A percentile compares a stretch with the other conserved stretches of the same genome.
phyloP scores from a whole-genome alignment of 371 early-diverging fungal species.

The Chytridiales sp. region DNA sequence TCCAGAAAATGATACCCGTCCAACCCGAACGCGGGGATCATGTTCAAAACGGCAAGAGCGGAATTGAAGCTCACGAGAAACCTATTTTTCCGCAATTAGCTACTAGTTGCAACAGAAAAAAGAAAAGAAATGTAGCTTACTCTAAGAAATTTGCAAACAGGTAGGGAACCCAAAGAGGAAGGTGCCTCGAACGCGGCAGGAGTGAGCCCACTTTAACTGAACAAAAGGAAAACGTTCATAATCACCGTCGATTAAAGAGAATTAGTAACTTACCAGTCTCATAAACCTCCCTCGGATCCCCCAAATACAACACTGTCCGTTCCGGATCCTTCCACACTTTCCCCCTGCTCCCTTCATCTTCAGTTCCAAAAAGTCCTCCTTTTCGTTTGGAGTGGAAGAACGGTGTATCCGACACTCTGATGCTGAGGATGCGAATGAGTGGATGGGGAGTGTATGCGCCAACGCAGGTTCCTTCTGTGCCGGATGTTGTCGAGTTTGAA shows the following conservation, averaged over 20 bases:
- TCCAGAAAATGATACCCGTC: conserved; percentile 73
- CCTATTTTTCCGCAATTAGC: conserved; percentile 32
- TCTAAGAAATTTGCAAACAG: conserved; percentile 54
- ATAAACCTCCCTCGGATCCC: conserved; percentile 63
- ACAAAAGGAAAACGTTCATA: conserved; percentile 50
- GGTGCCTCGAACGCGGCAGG: conserved; percentile 52
- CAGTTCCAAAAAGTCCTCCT: too few relatives aligned
- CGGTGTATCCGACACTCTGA: too few relatives aligned
- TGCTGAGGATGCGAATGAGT: conserved; percentile 54
- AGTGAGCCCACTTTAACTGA: conserved; percentile 66
- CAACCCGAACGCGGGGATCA: conserved; percentile 71
- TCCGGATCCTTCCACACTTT: conserved; percentile 4
- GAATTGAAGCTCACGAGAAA: conserved; percentile 75
- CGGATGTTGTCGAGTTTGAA: too few relatives aligned
- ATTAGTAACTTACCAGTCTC: conserved; percentile 58
- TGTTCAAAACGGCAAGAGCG: conserved; percentile 74
- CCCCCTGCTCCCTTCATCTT: too few relatives aligned
- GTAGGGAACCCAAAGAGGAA: conserved; percentile 64
- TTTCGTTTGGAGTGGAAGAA: too few relatives aligned
- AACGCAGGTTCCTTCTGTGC: too few relatives aligned
- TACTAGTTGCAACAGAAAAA: not conserved
- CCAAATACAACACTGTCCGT: conserved; percentile 50
- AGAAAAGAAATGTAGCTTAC: conserved; percentile 35
- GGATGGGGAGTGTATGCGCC: conserved; percentile 59
- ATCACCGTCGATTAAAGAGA: conserved; percentile 47